Conservation (phyloP, 2,329 filamentous ascomycete species). For the Onygenales sp. region DNA sequence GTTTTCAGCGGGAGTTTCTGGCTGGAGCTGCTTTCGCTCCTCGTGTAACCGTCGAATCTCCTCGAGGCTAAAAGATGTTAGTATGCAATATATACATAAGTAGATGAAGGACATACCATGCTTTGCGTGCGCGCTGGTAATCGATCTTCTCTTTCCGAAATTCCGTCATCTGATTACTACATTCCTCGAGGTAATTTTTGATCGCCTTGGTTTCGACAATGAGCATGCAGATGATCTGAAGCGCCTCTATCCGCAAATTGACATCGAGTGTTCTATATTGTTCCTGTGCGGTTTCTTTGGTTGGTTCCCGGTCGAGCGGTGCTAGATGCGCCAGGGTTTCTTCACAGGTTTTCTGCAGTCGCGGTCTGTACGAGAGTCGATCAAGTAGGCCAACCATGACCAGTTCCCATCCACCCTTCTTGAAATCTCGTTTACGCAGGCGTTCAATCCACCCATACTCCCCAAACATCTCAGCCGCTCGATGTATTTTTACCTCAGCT, state of each 20-base stretch:
- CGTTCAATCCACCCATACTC: slow-evolving; percentile 77
- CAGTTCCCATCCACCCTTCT: slow-evolving; percentile 80
- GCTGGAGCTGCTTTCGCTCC: slow-evolving; percentile 39
- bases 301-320: slow-evolving; percentile 66
- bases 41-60: slow-evolving; percentile 38
- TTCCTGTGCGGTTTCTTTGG: slow-evolving; percentile 59
- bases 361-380: slow-evolving; percentile 68
- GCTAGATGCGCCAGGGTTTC: slow-evolving; percentile 72
- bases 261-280: slow-evolving; percentile 71
- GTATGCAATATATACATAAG: neutral
- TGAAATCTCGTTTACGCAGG: slow-evolving; percentile 73
- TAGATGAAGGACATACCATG: slow-evolving; percentile 36
- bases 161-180: slow-evolving; percentile 86
- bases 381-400: slow-evolving; percentile 81
- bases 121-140: slow-evolving; percentile 67
- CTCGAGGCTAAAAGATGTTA: slow-evolving; percentile 23
- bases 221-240: slow-evolving; percentile 80
- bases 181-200: slow-evolving; percentile 81
- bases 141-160: slow-evolving; percentile 95
- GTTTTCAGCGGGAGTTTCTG: slow-evolving; percentile 23
- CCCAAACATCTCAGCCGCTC: slow-evolving; percentile 63
- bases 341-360: slow-evolving; percentile 63
- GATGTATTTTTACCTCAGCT: slow-evolving; percentile 29
- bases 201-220: slow-evolving; percentile 79
- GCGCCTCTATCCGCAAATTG: slow-evolving; percentile 67